Base-by-base conservation (phyloP, 345 rosid genomes). In the Aquilaria yunnanensis region DNA sequence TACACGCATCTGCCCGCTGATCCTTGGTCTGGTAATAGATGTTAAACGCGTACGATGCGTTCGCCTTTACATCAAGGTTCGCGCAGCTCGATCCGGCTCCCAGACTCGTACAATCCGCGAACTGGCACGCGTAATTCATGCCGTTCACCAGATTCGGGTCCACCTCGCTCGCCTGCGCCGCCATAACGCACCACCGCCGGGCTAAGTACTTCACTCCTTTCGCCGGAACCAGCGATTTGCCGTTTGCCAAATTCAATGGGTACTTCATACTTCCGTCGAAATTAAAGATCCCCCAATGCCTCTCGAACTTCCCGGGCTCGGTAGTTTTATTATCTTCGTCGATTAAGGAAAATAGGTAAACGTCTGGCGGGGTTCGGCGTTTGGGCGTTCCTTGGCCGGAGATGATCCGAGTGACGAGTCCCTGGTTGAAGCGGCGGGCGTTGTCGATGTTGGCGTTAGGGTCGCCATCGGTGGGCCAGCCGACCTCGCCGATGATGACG, bases 381-480 rank as follows among this genome's bases (percentile, higher is more conserved):
- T 74, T 73, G 8, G 97, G 98, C 12, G 96, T 92, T 32, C 94
- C 94, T 59, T 82, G 74, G 52, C 93, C 80, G 46, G 59, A 62
- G 12, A 56, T 1, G 46, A 92, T 83, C 2, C 85, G 84, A 34
- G 75, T 63, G 52, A 91, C 0, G 6, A 91, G 74, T 5, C 98
- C 96, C 55, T 92, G 98, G 59, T 88, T 88, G 75, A 92, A 92
- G 16, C 86, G 70, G n/a, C 69, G 80, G 14, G 94, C 98, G 62
- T 80, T 16, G 13, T 59, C 71, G 0, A 72, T 16, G 31, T 78
- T 92, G 10, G 98, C 98, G 56, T 79, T 73, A 0, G 47, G 63
- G 64, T 82, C 85, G 6, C 98, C 96, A 51, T 92, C 98, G 0
- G 94, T 81, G 52, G 94, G 98, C 98, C 98, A 92, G 0, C 98